Base-by-base conservation (phyloP, 176 grass and related monocot genomes). In the Cymbopogon citratus region DNA sequence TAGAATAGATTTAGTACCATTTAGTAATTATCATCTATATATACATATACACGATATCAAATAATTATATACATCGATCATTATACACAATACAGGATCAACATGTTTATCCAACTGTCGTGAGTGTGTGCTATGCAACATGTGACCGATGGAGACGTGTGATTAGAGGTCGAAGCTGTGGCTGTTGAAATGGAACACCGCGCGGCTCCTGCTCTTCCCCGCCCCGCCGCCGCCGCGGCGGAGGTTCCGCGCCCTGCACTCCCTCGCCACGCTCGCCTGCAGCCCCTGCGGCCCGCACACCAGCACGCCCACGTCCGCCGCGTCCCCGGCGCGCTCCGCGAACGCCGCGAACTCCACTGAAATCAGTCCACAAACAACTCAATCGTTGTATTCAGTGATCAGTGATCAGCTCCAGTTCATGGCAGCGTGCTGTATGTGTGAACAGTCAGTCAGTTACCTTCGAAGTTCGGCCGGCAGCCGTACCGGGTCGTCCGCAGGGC, bases 131-230 rank as follows among this genome's bases (percentile, higher is more conserved):
- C 59, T 27, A 4, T 13, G 23, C 59, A 62, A 62, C 59, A 63
- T 28, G 25, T 15, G 36, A 16, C n/a, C 24, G 6, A 46, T 0
- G 13, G 13, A 26, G 12, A 26, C 6, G 14, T 19, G 9, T 19
- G 10, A 2, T 29, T 7, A 63, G 12, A 97, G 88, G 60, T 98
- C 95, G 84, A 98, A 98, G 90, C 95, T 98, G 87, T 94, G 92
- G 81, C 90, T 94, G 74, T 98, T 84, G 91, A 95, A 99, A 78
- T 99, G 96, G 89, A 99, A 99, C 71, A 95, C 63, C 38, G 85
- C 86, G 44, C 87, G 14, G 84, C 83, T 85, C 69, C 74, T 76
- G 62, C 62, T 48, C 76, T 49, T 79, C 11, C 2, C 62, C 41
- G 28, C 27, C 64, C 45, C 85, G 28, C 45, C 85, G 28, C 79